A percentile compares a stretch with the other conserved stretches of the same genome.
phyloP scores from a whole-genome alignment of 2,329 filamentous ascomycete genomes.

The Penicillium sp. region DNA sequence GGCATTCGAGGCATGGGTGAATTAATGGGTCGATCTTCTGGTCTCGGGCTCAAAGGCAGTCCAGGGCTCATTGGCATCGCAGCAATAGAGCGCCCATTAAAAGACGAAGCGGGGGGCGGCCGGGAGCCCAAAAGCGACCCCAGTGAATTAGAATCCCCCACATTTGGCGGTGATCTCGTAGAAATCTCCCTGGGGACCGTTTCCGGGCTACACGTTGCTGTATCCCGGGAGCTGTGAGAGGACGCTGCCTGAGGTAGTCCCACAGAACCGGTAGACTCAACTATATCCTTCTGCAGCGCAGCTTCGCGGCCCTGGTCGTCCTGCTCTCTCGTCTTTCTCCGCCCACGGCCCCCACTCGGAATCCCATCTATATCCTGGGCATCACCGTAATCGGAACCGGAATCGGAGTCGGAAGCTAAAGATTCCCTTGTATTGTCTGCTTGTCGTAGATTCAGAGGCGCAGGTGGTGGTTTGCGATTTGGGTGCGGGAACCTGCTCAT shows the following conservation, averaged over 20 bases:
- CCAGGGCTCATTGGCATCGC: constrained; percentile 61
- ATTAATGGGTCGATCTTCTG: constrained; percentile 58
- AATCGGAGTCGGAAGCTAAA: constrained; percentile 53
- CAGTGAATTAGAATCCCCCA: constrained; percentile 29
- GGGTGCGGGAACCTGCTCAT: constrained; percentile 52
- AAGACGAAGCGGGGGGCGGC: constrained; percentile 20
- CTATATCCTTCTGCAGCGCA: constrained; percentile 65
- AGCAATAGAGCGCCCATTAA: constrained; percentile 42
- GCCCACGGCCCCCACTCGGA: constrained; percentile 62
- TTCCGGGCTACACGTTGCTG: constrained; percentile 31
- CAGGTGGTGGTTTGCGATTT: constrained; percentile 78
- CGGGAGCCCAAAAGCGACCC: constrained; percentile 35
- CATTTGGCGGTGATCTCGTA: constrained; percentile 30
- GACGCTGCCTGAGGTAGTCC: neutral
- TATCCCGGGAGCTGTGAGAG: constrained; percentile 13
- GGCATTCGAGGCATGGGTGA: constrained; percentile 60
- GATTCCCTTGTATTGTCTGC: constrained; percentile 46
- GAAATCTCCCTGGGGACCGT: constrained; percentile 55
- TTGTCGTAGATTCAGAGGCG: constrained; percentile 71
- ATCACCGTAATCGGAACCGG: constrained; percentile 82
- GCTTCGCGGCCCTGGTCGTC: constrained; percentile 77
- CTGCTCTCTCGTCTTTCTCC: constrained; percentile 81
- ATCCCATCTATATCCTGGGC: constrained; percentile 68
- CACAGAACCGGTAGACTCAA: constrained; percentile 26
- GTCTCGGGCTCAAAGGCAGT: constrained; percentile 62